Evolutionary conservation across 345 rosid genomes (phyloP).

Genomic region (Eucalyptus pauciflora): DNA sequence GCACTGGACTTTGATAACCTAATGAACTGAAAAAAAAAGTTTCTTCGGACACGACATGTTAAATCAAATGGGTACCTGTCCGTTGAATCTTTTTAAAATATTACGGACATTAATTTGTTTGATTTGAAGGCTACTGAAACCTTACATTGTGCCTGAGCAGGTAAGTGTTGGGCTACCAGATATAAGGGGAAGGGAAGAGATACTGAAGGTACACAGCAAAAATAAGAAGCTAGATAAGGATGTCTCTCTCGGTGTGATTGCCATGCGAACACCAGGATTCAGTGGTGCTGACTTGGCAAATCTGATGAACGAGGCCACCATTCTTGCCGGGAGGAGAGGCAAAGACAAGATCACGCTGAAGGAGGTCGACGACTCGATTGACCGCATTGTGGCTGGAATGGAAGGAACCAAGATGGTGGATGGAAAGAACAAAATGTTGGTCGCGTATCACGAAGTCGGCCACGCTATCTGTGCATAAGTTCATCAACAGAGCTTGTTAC

Average conservation of each 20-base stretch:
- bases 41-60: not conserved
- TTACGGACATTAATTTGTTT: not conserved
- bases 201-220: conserved; percentile 56
- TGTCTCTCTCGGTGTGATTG: conserved; percentile 37
- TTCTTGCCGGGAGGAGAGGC: conserved; percentile 69
- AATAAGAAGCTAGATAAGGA: conserved; percentile 57
- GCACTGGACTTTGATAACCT: not conserved
- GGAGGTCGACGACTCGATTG: conserved; percentile 68
- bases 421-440: conserved; percentile 59
- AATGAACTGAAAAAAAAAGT: not conserved
- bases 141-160: conserved; percentile 7
- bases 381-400: conserved; percentile 64
- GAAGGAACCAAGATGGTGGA: conserved; percentile 68
- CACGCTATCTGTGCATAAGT: conserved; percentile 62
- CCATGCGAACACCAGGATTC: conserved; percentile 74
- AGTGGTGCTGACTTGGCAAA: conserved; percentile 83
- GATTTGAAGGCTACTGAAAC: not conserved
- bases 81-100: not conserved
- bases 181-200: conserved; percentile 66
- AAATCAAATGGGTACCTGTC: not conserved
- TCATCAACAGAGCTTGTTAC: not conserved
- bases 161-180: conserved; percentile 62
- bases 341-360: conserved; percentile 33
- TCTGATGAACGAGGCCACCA: conserved; percentile 76
- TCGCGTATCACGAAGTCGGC: conserved; percentile 72